Evolutionary conservation across 192 early-diverging fungal species (phyloP).

Genomic region (Coemansia sp.): DNA sequence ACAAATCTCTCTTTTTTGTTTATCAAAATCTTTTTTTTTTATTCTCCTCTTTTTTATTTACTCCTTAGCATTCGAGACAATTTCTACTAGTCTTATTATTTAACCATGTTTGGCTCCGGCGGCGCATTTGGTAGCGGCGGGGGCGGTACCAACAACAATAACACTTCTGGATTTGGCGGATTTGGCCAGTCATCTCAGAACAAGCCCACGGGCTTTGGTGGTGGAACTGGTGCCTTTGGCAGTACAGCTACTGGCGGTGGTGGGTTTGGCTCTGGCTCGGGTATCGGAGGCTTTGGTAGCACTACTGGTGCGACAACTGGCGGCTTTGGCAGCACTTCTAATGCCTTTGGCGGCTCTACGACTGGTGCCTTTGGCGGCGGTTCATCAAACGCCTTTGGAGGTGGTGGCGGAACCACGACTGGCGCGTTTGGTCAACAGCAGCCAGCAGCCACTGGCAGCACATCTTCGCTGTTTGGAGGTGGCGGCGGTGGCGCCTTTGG

Average conservation of each 20-base stretch:
- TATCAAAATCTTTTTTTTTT: neutral
- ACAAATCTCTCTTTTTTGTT: neutral
- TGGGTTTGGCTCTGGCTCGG: slow-evolving; percentile 25
- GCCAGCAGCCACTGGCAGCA: slow-evolving; percentile 4
- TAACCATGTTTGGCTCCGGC: slow-evolving; percentile 46
- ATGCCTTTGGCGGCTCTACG: slow-evolving; percentile 45
- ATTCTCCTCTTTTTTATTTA: neutral
- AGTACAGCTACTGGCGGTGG: slow-evolving; percentile 16
- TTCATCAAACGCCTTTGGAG: slow-evolving; percentile 28
- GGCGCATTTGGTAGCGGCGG: slow-evolving; percentile 33
- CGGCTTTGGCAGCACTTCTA: slow-evolving; percentile 23
- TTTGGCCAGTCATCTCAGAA: slow-evolving; percentile 29
- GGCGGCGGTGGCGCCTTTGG: slow-evolving; percentile 46
- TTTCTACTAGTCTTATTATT: neutral
- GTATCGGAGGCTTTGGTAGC: slow-evolving; percentile 26
- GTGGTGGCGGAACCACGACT: neutral
- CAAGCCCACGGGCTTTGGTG: slow-evolving; percentile 17
- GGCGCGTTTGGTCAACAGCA: slow-evolving; percentile 21
- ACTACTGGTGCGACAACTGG: slow-evolving; percentile 6
- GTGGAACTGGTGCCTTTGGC: slow-evolving; percentile 22
- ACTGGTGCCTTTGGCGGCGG: slow-evolving; percentile 30
- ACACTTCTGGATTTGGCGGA: slow-evolving; percentile 14
- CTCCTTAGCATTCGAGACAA: neutral
- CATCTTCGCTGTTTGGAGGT: slow-evolving; percentile 37
- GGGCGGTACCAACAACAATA: slow-evolving; percentile 3